These are phyloP conservation scores for Murraya paniculata DNA, from an alignment of 345 rosid species.

Conservation along the genomic window DNA sequence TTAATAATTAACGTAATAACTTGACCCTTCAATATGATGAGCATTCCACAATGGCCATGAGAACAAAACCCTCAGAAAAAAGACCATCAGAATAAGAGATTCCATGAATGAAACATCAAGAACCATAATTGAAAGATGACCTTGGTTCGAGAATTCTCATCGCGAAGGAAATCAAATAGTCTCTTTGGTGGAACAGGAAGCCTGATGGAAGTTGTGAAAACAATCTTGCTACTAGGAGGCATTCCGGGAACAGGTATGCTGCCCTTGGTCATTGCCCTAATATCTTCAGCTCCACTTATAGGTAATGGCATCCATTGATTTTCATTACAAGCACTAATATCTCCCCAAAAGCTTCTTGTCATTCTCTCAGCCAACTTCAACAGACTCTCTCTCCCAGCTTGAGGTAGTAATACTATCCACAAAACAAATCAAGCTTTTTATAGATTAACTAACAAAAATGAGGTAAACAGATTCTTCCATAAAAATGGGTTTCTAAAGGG, in stretches of 20 bases:
- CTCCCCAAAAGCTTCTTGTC: conserved; percentile 31
- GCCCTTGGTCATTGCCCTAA: conserved; percentile 22
- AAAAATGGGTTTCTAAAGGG: no score
- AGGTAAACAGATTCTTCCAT: background rate
- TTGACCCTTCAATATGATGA: background rate
- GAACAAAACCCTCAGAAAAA: background rate
- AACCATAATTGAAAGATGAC: conserved; percentile 16
- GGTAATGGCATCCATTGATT: conserved; percentile 36
- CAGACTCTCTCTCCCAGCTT: conserved; percentile 30
- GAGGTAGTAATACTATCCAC: conserved; percentile 9
- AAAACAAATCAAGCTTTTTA: background rate
- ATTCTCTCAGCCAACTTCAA: conserved; percentile 40
- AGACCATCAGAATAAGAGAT: background rate
- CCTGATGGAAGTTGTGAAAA: conserved; percentile 35
- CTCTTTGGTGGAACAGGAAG: conserved; percentile 23
- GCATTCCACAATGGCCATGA: background rate
- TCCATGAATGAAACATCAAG: background rate
- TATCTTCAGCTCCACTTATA: conserved; percentile 20
- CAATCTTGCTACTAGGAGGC: conserved; percentile 11
- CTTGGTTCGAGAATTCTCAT: conserved; percentile 26
- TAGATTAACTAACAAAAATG: background rate
- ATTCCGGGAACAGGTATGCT: background rate
- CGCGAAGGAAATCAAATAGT: conserved; percentile 32
- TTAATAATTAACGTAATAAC: background rate
- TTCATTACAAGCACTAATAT: conserved; percentile 7